Conservation (phyloP, 2,329 filamentous ascomycete genomes). For the Microsporum canis region DNA sequence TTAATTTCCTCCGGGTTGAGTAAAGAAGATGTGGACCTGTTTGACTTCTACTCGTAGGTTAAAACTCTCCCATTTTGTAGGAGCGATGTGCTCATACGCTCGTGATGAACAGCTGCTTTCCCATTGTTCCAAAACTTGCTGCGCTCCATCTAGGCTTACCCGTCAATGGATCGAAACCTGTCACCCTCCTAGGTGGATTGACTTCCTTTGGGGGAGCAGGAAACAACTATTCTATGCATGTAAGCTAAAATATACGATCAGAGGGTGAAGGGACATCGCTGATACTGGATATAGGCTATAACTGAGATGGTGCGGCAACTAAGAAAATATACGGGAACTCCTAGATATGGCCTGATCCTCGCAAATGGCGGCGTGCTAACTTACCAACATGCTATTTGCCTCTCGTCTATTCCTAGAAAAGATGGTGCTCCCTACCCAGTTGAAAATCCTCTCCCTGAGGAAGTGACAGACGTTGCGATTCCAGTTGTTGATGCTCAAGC, state of each 20-base stretch:
- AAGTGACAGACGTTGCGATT: conserved; percentile 29
- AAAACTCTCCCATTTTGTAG: neutral
- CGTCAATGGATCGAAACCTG: conserved; percentile 36
- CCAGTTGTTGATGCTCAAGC: conserved; percentile 35
- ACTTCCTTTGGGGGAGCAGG: conserved; percentile 60
- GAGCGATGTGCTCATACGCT: neutral
- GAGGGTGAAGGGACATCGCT: neutral
- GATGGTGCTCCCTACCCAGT: conserved; percentile 37
- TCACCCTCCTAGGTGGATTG: conserved; percentile 53
- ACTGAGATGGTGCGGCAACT: conserved; percentile 47
- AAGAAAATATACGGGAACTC: conserved; percentile 31
- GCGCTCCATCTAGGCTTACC: conserved; percentile 48
- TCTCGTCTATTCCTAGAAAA: conserved; percentile 39
- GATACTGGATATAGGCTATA: conserved; percentile 30
- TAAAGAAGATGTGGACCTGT: conserved; percentile 46
- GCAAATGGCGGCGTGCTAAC: conserved; percentile 57
- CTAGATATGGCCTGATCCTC: conserved; percentile 46
- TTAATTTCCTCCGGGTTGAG: conserved; percentile 39
- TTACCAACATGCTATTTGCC: conserved; percentile 51
- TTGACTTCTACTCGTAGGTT: conserved; percentile 51
- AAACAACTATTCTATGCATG: conserved; percentile 62
- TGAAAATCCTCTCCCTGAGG: conserved; percentile 36
- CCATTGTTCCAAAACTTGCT: conserved; percentile 57
- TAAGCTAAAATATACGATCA: conserved; percentile 19
- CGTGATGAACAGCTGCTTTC: conserved; percentile 45